phyloP scores from a whole-genome alignment of 2,329 filamentous ascomycete genomes.

The Byssochlamys sp. region DNA sequence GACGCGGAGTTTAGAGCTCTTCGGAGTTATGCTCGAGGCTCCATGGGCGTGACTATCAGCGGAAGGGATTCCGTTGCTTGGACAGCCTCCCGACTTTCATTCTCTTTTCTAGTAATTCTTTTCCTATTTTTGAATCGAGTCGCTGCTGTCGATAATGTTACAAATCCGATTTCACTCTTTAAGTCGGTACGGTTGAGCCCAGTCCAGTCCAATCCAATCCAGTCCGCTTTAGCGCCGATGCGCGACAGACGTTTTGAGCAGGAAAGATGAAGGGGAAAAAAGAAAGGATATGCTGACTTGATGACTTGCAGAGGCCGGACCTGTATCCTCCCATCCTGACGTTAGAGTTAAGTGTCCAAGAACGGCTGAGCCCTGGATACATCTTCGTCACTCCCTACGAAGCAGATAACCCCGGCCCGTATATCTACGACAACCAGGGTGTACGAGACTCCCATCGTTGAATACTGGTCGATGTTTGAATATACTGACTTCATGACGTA shows the following conservation, averaged over 20 bases:
- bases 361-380: constrained; percentile 38
- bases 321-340: constrained; percentile 28
- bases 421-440: constrained; percentile 44
- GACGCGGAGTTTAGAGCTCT: neutral
- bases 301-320: constrained; percentile 26
- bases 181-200: constrained; percentile 25
- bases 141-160: constrained; percentile 16
- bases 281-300: neutral
- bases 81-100: constrained; percentile 1
- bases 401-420: constrained; percentile 39
- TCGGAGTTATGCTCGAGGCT: constrained; percentile 6
- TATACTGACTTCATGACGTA: constrained; percentile 13
- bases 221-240: neutral
- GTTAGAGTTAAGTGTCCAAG: constrained; percentile 18
- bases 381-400: constrained; percentile 44
- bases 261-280: neutral
- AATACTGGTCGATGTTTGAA: neutral
- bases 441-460: constrained; percentile 14
- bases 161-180: constrained; percentile 21
- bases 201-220: too few species aligned
- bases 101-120: constrained; percentile 2
- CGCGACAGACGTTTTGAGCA: neutral
- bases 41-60: constrained; percentile 3
- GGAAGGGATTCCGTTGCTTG: neutral
- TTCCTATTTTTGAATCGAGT: constrained; percentile 7